Conservation (phyloP, 1,284 basidiomycete species). For the Clitocybe nebularis region DNA sequence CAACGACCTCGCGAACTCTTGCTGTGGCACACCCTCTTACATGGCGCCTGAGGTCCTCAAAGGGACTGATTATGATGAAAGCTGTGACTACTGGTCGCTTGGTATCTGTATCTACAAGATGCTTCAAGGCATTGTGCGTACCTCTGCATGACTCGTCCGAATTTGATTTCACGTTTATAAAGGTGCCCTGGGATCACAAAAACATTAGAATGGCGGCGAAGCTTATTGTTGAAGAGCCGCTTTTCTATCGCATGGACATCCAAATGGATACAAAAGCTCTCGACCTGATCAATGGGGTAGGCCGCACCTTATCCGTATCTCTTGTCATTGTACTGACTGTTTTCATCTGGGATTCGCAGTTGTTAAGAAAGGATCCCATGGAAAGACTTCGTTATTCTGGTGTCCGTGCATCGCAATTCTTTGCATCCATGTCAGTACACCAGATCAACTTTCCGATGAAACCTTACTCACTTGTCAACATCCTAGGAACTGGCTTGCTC, state of each 20-base stretch:
- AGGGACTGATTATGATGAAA: slow-evolving; percentile 8
- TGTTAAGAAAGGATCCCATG: not conserved
- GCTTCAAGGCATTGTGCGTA: slow-evolving; percentile 16
- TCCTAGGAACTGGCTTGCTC: not conserved
- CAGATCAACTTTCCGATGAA: not conserved
- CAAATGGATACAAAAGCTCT: not conserved
- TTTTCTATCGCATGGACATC: not conserved
- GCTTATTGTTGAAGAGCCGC: no score
- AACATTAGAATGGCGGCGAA: no score
- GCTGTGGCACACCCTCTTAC: slow-evolving; percentile 17
- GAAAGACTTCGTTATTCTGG: not conserved
- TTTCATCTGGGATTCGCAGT: no score
- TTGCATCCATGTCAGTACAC: not conserved
- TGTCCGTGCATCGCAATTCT: not conserved
- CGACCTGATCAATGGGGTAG: not conserved
- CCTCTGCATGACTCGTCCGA: not conserved
- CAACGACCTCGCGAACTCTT: slow-evolving; percentile 2
- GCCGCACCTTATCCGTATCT: not conserved
- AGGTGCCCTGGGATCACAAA: slow-evolving; percentile 8
- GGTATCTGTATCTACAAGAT: slow-evolving; percentile 16
- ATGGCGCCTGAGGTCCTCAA: slow-evolving; percentile 20
- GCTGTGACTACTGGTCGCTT: slow-evolving; percentile 17
- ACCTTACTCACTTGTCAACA: not conserved
- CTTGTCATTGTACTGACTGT: no score
- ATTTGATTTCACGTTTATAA: not conserved